Evolutionary conservation across 2,329 filamentous ascomycete species (phyloP).

Genomic region (Huntiella savannae): DNA sequence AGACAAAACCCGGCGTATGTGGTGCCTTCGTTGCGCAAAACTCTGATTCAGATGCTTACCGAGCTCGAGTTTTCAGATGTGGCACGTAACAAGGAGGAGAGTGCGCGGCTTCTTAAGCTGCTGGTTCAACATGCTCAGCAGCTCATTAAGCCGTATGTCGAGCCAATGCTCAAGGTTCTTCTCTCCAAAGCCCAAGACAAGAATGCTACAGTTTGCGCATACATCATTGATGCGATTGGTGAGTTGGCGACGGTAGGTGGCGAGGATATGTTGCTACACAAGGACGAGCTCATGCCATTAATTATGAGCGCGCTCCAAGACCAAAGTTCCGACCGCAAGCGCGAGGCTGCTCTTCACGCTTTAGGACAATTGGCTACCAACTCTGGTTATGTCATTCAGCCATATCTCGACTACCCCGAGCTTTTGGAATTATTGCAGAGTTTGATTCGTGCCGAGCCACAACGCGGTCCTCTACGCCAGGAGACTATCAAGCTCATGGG

Average conservation of each 20-base stretch:
- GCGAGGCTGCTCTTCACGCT: constrained; percentile 77
- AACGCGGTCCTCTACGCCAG: constrained; percentile 65
- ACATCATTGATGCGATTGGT: constrained; percentile 85
- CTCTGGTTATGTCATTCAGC: constrained; percentile 91
- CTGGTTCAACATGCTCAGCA: constrained; percentile 84
- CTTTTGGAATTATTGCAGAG: constrained; percentile 81
- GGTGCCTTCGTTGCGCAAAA: constrained; percentile 84
- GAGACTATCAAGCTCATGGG: constrained; percentile 96
- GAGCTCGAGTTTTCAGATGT: constrained; percentile 94
- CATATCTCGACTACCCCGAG: constrained; percentile 87
- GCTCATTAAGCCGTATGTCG: constrained; percentile 88
- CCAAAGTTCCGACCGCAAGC: constrained; percentile 72
- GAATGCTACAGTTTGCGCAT: constrained; percentile 76
- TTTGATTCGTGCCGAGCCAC: constrained; percentile 78
- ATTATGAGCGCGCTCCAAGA: constrained; percentile 90
- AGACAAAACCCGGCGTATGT: constrained; percentile 90
- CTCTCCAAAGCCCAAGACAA: constrained; percentile 76
- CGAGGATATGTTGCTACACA: constrained; percentile 81
- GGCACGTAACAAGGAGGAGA: constrained; percentile 86
- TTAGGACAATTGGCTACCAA: constrained; percentile 87
- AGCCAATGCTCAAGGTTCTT: constrained; percentile 89
- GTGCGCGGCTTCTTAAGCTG: constrained; percentile 77
- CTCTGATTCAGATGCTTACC: constrained; percentile 86
- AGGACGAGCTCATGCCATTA: constrained; percentile 81
- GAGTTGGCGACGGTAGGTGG: constrained; percentile 88